Conservation (phyloP, 2,329 filamentous ascomycete genomes). For the Cladophialophora exuberans region DNA sequence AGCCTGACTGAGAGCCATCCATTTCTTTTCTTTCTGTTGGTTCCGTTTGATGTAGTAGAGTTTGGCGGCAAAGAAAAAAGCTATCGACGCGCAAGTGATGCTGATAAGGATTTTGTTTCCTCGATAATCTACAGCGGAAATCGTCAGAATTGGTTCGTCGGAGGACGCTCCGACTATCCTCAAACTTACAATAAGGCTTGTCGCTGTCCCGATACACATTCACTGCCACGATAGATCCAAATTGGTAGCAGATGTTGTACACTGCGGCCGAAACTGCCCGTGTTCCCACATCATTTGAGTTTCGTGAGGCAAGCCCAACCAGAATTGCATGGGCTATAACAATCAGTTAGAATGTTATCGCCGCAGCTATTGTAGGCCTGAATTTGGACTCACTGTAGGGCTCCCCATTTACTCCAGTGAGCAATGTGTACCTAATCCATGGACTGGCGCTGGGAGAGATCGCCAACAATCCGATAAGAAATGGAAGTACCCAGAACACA, state of each 20-base stretch:
- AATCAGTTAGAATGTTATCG: too few relatives aligned
- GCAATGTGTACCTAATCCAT: constrained; percentile 56
- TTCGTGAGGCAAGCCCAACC: constrained; percentile 45
- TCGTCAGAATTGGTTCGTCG: too few relatives aligned
- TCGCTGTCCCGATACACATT: constrained; percentile 56
- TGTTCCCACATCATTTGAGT: constrained; percentile 43
- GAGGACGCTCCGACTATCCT: background rate
- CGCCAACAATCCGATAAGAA: constrained; percentile 55
- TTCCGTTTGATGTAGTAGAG: constrained; percentile 43
- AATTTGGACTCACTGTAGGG: constrained; percentile 48
- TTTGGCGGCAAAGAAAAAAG: constrained; percentile 53
- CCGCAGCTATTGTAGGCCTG: constrained; percentile 33
- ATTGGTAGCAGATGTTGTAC: constrained; percentile 47
- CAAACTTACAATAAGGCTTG: constrained; percentile 53
- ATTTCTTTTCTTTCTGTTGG: constrained; percentile 52
- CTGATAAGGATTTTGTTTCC: constrained; percentile 60
- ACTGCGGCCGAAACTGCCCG: constrained; percentile 43
- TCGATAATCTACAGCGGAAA: constrained; percentile 50
- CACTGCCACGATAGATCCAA: constrained; percentile 40
- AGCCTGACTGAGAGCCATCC: constrained; percentile 51
- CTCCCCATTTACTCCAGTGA: constrained; percentile 57
- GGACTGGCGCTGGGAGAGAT: constrained; percentile 48
- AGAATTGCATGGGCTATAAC: constrained; percentile 60
- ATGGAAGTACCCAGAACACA: constrained; percentile 56
- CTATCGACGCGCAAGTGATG: constrained; percentile 53